Evolutionary conservation across 352 stramenopile genomes (phyloP), one percentile per base, ranked within the genome.

Genomic region (Pythium rhizo-oryzae): DNA sequence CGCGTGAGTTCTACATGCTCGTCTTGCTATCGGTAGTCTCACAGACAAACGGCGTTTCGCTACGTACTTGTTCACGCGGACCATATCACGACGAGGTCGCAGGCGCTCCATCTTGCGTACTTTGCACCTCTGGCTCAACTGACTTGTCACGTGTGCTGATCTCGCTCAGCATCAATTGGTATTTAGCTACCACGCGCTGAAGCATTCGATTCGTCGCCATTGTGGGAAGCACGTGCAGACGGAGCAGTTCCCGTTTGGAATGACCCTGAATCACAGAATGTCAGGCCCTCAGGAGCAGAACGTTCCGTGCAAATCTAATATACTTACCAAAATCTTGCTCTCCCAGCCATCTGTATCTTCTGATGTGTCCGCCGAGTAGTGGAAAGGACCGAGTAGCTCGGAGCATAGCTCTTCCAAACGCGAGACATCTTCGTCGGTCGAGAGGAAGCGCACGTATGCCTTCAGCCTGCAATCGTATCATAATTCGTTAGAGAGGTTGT

Each of bases 171-270:
- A 94, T 92, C 21, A 93, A 72, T 65, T 94, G 82, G 62, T 90
- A 96, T 70, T 94, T 94, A 35, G 81, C 81, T 43, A 93, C 86
- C 15, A 96, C 79, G 23, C 86, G 89, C 70, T 96, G 89, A 16
- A 96, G 76, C 53, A 84, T 79, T 37, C 86, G 86, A 63, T 96
- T 94, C 12, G 79, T 74, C 25, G 86, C 87, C 68, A 96, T 93
- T 23, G 82, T 89, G 21, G 86, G 89, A 51, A 96, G 70, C 33
- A 96, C 81, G 39, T 86, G 69, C 3, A 72, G 74, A 51, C 86
- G 91, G 30, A 96, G 76, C 44, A 96, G 67, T 21, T 90, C 77
- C n/a, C 89, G 85, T 79, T 93, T 93, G 35, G 70, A 61, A 24
- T 86, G 65, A 52, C 81, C 84, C 88, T 96, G 41, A n/a, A 64